phyloP scores from a whole-genome alignment of 768 basidiomycete species.

The Melanogaster broomeanus region DNA sequence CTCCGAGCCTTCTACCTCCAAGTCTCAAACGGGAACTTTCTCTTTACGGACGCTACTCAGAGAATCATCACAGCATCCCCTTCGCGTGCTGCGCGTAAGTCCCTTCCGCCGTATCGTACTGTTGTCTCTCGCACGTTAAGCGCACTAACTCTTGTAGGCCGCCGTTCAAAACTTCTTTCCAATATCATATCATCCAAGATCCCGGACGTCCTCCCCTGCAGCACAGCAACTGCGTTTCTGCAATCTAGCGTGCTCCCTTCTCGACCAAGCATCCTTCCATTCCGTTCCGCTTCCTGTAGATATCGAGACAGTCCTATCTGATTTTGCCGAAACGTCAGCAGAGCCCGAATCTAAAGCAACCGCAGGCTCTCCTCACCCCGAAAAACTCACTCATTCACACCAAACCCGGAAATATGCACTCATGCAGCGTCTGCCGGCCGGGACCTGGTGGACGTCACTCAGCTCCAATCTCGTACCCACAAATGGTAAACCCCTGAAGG shows the following conservation, averaged over 20 bases:
- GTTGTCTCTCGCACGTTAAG: conserved; percentile 6
- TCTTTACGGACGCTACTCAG: conserved; percentile 61
- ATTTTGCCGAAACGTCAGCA: conserved; percentile 18
- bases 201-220: conserved; percentile 62
- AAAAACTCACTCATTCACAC: conserved; percentile 29
- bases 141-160: conserved; percentile 37
- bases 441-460: conserved; percentile 80
- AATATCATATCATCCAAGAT: conserved; percentile 64
- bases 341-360: conserved; percentile 27
- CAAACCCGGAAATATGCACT: conserved; percentile 67
- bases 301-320: conserved; percentile 43
- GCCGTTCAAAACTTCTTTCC: conserved; percentile 71
- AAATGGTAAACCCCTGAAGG: conserved; percentile 45
- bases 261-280: conserved; percentile 66
- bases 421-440: conserved; percentile 74
- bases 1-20: conserved; percentile 43
- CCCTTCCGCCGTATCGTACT: conserved; percentile 10
- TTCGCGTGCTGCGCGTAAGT: conserved; percentile 59
- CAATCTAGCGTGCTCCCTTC: conserved; percentile 67
- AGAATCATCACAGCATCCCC: conserved; percentile 52
- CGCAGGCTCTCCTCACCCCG: conserved; percentile 15
- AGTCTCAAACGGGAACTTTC: conserved; percentile 32
- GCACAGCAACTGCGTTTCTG: conserved; percentile 75
- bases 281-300: conserved; percentile 47
- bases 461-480: conserved; percentile 44